A percentile compares a stretch with the other conserved stretches of the same genome.
These are phyloP conservation scores for Carallia pectinifolia DNA, from an alignment of 345 rosid species.

Conservation along the genomic window DNA sequence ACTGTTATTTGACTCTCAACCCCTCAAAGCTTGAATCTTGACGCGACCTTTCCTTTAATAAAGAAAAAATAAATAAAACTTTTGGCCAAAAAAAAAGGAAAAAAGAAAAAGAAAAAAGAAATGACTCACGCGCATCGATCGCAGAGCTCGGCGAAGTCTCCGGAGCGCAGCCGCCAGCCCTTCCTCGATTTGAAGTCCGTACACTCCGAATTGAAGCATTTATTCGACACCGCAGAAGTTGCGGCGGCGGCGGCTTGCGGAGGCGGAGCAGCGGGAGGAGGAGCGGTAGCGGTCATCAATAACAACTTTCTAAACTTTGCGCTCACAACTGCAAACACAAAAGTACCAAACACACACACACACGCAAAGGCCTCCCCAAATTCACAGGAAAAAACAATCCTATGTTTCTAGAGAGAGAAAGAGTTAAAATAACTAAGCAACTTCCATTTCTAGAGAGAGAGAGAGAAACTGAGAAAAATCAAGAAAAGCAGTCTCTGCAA, in stretches of 20 bases:
- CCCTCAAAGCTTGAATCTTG: no score
- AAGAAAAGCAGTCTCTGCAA: no score
- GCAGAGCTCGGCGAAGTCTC: conserved; percentile 88
- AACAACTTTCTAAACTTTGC: not conserved
- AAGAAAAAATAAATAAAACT: not conserved
- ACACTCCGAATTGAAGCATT: conserved; percentile 81
- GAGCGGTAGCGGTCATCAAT: conserved; percentile 15
- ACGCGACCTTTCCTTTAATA: not conserved
- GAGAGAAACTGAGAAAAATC: no score
- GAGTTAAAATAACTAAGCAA: no score
- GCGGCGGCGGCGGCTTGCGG: conserved; percentile 12
- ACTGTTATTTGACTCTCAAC: no score
- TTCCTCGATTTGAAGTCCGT: conserved; percentile 56
- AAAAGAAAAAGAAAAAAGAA: not conserved
- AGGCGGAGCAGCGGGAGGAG: not conserved
- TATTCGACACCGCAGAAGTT: conserved; percentile 38
- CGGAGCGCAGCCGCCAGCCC: conserved; percentile 86
- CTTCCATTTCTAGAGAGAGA: no score
- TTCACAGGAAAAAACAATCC: no score
- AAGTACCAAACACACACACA: no score
- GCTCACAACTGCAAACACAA: not conserved
- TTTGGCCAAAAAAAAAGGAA: not conserved
- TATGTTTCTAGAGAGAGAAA: no score
- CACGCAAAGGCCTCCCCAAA: no score
- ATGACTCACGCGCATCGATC: conserved; percentile 84